Percentiles rank a stretch among this genome's conserved stretches.
These are phyloP conservation scores for Apiotrichum laibachii DNA, from an alignment of 1,284 basidiomycete genomes.

Conservation along the genomic window DNA sequence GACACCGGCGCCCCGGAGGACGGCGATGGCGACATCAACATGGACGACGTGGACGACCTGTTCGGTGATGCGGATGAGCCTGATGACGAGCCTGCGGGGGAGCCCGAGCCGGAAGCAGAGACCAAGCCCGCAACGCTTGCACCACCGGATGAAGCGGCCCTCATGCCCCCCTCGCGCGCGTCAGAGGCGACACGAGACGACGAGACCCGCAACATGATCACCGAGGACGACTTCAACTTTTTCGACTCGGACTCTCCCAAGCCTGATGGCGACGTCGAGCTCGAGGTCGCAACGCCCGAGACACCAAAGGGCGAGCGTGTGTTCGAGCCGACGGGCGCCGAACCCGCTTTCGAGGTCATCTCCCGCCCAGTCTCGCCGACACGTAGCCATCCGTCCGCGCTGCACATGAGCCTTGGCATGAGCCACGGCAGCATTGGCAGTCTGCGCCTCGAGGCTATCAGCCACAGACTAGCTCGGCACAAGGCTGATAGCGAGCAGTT, in stretches of 20 bases:
- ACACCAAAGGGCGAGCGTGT: conserved; percentile 4
- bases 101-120: conserved; percentile 1
- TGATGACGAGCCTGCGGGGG: conserved; percentile 1
- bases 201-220: conserved; percentile 22
- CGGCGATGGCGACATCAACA: not conserved
- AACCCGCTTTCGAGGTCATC: conserved; percentile 8
- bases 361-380: conserved; percentile 2
- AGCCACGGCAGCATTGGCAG: not conserved
- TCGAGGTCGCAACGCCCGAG: conserved; percentile 6
- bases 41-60: conserved; percentile 23
- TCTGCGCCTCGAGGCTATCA: not conserved
- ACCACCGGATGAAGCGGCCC: not conserved
- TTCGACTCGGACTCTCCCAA: conserved; percentile 48
- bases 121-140: not conserved
- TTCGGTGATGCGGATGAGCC: conserved; percentile 19
- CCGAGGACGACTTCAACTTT: conserved; percentile 49
- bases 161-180: conserved; percentile 4
- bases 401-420: not conserved
- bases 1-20: not conserved
- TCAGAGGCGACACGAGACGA: conserved; percentile 1
- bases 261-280: conserved; percentile 1
- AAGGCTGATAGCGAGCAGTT: not conserved
- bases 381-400: not conserved
- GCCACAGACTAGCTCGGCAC: not conserved
- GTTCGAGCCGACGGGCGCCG: conserved; percentile 5